These are phyloP conservation scores for Metschnikowia peoriensis DNA, from an alignment of 805 yeast genomes.

Conservation along the genomic window DNA sequence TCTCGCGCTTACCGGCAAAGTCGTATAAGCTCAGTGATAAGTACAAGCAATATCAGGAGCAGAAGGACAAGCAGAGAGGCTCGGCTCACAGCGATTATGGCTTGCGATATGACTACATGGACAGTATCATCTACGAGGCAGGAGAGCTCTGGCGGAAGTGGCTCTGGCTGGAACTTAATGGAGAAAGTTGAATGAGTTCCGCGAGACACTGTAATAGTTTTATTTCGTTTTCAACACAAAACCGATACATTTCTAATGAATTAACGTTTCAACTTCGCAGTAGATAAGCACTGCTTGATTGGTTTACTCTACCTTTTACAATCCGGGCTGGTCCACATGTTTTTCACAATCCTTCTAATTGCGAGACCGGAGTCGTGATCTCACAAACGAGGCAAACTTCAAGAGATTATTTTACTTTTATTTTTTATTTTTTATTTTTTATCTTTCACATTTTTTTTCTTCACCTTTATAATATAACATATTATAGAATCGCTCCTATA, in stretches of 20 bases:
- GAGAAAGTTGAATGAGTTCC: constrained; percentile 9
- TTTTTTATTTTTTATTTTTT: too few relatives aligned
- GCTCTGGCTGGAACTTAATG: constrained; percentile 51
- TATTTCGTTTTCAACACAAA: neutral
- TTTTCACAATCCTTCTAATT: neutral
- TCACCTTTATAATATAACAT: too few relatives aligned
- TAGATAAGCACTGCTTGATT: neutral
- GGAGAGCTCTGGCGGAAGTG: constrained; percentile 89
- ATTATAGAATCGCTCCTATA: too few relatives aligned
- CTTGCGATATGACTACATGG: constrained; percentile 52
- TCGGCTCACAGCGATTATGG: constrained; percentile 12
- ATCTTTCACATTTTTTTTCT: too few relatives aligned
- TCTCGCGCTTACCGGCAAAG: constrained; percentile 56
- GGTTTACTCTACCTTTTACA: too few relatives aligned
- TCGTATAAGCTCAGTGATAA: constrained; percentile 33
- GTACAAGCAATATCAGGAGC: constrained; percentile 33
- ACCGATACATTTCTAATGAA: neutral
- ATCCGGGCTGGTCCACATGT: too few relatives aligned
- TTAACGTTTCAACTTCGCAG: neutral
- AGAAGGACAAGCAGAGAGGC: constrained; percentile 22
- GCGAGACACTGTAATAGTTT: neutral
- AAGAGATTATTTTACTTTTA: neutral
- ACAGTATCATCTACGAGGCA: constrained; percentile 69
- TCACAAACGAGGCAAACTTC: neutral
- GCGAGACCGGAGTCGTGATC: neutral